These are phyloP conservation scores for Stenogyne calaminthoides DNA, from an alignment of 305 asterid genomes.

Conservation along the genomic window DNA sequence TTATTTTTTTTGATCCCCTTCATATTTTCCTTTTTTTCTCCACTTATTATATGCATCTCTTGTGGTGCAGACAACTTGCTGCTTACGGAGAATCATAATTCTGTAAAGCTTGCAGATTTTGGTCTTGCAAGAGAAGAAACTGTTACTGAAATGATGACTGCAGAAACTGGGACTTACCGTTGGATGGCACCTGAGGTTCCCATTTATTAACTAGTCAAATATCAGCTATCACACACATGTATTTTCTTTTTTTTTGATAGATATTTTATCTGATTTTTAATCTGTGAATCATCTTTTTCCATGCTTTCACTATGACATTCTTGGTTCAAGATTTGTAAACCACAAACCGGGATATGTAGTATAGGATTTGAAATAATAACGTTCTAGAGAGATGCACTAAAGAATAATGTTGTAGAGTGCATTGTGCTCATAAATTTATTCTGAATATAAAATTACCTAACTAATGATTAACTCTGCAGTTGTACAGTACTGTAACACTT, in stretches of 20 bases:
- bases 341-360: not conserved
- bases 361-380: not conserved
- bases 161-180: conserved; percentile 96
- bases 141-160: conserved; percentile 98
- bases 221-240: not conserved
- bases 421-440: not conserved
- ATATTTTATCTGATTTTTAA: not conserved
- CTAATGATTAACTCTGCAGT: conserved; percentile 50
- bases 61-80: conserved; percentile 85
- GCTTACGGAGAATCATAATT: conserved; percentile 84
- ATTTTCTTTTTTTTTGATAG: not conserved
- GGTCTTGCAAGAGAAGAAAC: conserved; percentile 98
- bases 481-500: conserved; percentile 95
- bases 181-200: conserved; percentile 99
- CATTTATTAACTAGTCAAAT: conserved; percentile 7
- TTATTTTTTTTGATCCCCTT: too few relatives aligned
- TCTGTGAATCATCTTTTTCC: not conserved
- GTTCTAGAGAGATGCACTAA: not conserved
- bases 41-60: not conserved
- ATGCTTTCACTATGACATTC: not conserved
- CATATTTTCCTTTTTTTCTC: not conserved
- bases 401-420: not conserved
- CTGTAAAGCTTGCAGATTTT: conserved; percentile 96
- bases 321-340: conserved; percentile 1
- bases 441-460: not conserved